These are phyloP conservation scores for Leccinum barrowsii DNA, from an alignment of 768 basidiomycete genomes.

Conservation along the genomic window DNA sequence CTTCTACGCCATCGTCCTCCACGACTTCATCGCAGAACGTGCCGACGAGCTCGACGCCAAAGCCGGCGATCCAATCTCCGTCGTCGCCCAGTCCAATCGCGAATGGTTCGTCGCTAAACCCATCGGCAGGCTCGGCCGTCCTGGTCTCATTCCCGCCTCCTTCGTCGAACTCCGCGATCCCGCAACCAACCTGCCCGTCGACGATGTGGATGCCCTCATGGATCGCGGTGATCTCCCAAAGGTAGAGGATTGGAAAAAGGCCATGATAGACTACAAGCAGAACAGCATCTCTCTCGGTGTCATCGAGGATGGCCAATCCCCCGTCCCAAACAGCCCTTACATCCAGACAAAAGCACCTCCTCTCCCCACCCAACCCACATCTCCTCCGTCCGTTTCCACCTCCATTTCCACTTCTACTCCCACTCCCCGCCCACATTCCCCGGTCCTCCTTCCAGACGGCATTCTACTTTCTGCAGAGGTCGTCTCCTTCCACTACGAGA, in stretches of 20 bases:
- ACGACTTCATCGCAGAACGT: conserved; percentile 94
- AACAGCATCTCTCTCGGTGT: conserved; percentile 93
- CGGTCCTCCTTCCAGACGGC: conserved; percentile 68
- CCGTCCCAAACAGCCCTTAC: conserved; percentile 44
- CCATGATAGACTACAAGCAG: conserved; percentile 93
- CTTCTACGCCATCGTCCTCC: conserved; percentile 92
- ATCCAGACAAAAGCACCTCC: conserved; percentile 18
- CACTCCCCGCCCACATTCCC: conserved; percentile 35
- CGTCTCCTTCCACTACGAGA: conserved; percentile 96
- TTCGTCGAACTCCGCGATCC: conserved; percentile 98
- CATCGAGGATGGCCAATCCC: conserved; percentile 60
- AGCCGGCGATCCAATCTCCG: conserved; percentile 89
- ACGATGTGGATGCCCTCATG: conserved; percentile 74
- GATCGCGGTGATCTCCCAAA: conserved; percentile 85
- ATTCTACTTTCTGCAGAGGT: conserved; percentile 84
- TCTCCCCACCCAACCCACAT: neutral
- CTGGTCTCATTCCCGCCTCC: conserved; percentile 94
- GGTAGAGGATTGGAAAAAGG: conserved; percentile 99
- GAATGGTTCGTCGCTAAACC: conserved; percentile 99
- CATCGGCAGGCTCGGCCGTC: conserved; percentile 90
- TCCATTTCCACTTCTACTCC: neutral
- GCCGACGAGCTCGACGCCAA: conserved; percentile 95
- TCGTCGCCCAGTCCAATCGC: conserved; percentile 98
- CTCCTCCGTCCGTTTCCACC: conserved; percentile 8
- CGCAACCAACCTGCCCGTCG: conserved; percentile 72